Base-by-base conservation (phyloP, 345 rosid species). In the Citrus mangshanensis region DNA sequence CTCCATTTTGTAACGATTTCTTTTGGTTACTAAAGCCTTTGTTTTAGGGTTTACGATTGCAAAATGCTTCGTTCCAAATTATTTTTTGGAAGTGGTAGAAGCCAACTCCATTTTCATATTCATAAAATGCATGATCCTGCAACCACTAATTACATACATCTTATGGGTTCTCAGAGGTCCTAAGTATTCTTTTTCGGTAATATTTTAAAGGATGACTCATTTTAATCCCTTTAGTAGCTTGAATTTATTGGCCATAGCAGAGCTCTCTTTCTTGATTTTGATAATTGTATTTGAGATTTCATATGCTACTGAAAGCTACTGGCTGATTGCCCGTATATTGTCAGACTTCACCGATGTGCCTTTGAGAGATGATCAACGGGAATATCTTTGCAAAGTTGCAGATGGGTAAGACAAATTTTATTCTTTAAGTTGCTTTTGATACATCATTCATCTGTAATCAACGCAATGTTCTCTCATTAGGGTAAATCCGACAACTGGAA, bases 291-390 rank as follows among this genome's bases (percentile, higher is more conserved):
- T 67, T 70, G 25, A 51, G 60, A 34, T 51, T 8, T 4, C 2
- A 19, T 71, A 10, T 49, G 60, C 59, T 27, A 16, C 24, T 28
- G 38, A 21, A 51, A 71, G 59, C 73, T 42, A 6, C 51, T 60
- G 64, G n/a, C 72, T 78, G 61, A 77, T 73, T 60, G 21, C 32
- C 21, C 70, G 18, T 51, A 7, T 74, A 74, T 51, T 73, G 72
- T 78, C 87, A 95, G 98, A 95, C 78, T 95, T 95, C 90, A 92
- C 99, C 49, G 99, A 95, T 80, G 98, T 93, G 74, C 97, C 95
- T 60, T 72, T 92, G 79, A 88, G 99, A 85, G 97, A 95, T 4
- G 98, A 95, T 82, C 99, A 95, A 84, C 84, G 94, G 27, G 92
- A 80, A 75, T 90, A 95, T 72, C 95, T 93, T 62, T 95, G 99